These are phyloP conservation scores for Scedosporium boydii DNA, from an alignment of 2,329 filamentous ascomycete genomes.

Conservation along the genomic window DNA sequence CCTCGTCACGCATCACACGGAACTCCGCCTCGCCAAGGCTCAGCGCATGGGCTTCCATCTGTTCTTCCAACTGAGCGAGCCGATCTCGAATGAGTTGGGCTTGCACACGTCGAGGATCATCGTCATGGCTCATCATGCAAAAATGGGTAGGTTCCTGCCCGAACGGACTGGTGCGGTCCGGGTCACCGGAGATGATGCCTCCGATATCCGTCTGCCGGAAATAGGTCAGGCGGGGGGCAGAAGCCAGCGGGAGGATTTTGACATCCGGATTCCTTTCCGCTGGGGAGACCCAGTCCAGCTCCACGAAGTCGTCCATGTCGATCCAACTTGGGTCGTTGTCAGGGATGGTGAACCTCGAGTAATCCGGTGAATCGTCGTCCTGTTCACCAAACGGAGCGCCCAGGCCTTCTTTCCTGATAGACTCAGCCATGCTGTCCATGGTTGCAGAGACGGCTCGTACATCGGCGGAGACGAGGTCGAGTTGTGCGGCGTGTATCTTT, in stretches of 20 bases:
- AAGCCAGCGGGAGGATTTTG: constrained; percentile 86
- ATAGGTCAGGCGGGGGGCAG: constrained; percentile 91
- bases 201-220: constrained; percentile 93
- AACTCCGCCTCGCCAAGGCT: constrained; percentile 69
- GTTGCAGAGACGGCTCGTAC: constrained; percentile 87
- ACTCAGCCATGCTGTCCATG: constrained; percentile 64
- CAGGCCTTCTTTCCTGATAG: constrained; percentile 11
- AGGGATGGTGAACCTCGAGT: constrained; percentile 88
- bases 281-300: constrained; percentile 91
- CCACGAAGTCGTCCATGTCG: constrained; percentile 99
- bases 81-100: constrained; percentile 75
- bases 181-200: constrained; percentile 68
- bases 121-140: constrained; percentile 87
- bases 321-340: constrained; percentile 96
- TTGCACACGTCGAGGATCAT: constrained; percentile 84
- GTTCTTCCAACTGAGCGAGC: constrained; percentile 65
- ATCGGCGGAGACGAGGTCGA: constrained; percentile 86
- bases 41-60: constrained; percentile 66
- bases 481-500: constrained; percentile 88
- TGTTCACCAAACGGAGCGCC: constrained; percentile 24
- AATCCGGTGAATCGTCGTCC: constrained; percentile 52
- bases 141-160: constrained; percentile 89
- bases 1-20: constrained; percentile 43
- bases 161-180: constrained; percentile 77
- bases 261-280: constrained; percentile 86